Base-by-base conservation (phyloP, 2,329 filamentous ascomycete species). In the Pseudocercospora pini-densiflorae region DNA sequence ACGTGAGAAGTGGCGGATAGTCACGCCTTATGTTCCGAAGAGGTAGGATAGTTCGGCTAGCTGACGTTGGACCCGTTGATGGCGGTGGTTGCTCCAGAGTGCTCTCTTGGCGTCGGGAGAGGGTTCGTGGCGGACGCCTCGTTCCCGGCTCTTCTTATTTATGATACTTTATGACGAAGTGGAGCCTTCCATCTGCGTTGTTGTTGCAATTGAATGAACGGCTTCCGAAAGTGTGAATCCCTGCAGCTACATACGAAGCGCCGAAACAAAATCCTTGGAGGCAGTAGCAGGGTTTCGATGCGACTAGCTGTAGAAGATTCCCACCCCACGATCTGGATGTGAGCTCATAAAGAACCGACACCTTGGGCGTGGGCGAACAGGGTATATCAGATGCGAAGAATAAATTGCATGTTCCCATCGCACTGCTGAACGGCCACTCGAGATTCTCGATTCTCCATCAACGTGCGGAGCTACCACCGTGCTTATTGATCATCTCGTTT, bases 1-100 rank as follows among this genome's bases (percentile, higher is more conserved):
- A n/a, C n/a, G 36, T 19, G 58, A 47, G 36, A 43, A 27, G 29
- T 27, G 61, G 53, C 61, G 51, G 61, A 27, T 45, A 31, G 61
- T 45, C 53, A 29, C 36, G 51, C 53, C 36, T 55, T 61, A 53
- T 62, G 33, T 54, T 43, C 16, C 16, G 23, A 47, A 61, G n/a
- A 61, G 31, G 16, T 10, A 27, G 58, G 58, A 24, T 47, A 45
- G 1, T 49, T 49, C 12, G 23, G 12, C 58, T 61, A 31, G 58
- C 40, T 61, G 27, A 45, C 54, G 54, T 33, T 54, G 49, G 49
- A 54, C 49, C 23, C 49, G 49, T 54, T 12, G 49, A 29, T 16
- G 49, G 14, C 49, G 49, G 23, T 54, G 49, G 23, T 54, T 54
- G 49, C 49, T 54, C 24, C 49, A 54, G 49, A 54, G 9, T 7